Percentiles rank a stretch among this genome's conserved stretches.
phyloP scores from a whole-genome alignment of 2,329 filamentous ascomycete genomes.

The Rhynchosporium agropyri region DNA sequence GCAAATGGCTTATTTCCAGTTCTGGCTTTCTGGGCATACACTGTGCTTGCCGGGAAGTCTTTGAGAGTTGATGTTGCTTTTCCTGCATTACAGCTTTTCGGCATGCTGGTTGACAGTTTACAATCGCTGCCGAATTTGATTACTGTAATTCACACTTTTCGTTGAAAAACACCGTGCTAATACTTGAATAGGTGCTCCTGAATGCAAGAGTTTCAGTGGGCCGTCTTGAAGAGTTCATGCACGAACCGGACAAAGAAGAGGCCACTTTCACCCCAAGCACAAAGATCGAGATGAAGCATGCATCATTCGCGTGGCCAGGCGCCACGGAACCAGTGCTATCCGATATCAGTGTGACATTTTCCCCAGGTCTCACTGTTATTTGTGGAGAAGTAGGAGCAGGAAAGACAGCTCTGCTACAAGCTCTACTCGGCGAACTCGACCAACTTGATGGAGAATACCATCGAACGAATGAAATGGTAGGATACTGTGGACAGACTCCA shows the following conservation, averaged over 20 bases:
- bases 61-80: constrained; percentile 83
- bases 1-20: constrained; percentile 78
- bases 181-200: constrained; percentile 51
- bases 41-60: constrained; percentile 66
- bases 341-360: constrained; percentile 57
- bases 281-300: constrained; percentile 57
- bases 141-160: constrained; percentile 50
- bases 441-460: constrained; percentile 43
- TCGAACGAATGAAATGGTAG: constrained; percentile 58
- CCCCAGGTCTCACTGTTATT: constrained; percentile 59
- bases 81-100: constrained; percentile 80
- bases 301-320: constrained; percentile 81
- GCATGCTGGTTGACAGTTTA: constrained; percentile 72
- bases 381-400: constrained; percentile 66
- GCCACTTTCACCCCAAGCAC: constrained; percentile 30
- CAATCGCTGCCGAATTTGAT: constrained; percentile 76
- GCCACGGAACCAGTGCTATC: constrained; percentile 57
- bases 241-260: constrained; percentile 74
- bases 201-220: constrained; percentile 83
- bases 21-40: constrained; percentile 80
- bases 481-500: constrained; percentile 66
- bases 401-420: constrained; percentile 53
- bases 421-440: constrained; percentile 42
- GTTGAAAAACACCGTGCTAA: neutral
- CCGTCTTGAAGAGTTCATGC: constrained; percentile 85